A percentile compares a stretch with the other conserved stretches of the same genome.
Evolutionary conservation across 306 rosid species (phyloP).

Genomic region (Corylus heterophylla): DNA sequence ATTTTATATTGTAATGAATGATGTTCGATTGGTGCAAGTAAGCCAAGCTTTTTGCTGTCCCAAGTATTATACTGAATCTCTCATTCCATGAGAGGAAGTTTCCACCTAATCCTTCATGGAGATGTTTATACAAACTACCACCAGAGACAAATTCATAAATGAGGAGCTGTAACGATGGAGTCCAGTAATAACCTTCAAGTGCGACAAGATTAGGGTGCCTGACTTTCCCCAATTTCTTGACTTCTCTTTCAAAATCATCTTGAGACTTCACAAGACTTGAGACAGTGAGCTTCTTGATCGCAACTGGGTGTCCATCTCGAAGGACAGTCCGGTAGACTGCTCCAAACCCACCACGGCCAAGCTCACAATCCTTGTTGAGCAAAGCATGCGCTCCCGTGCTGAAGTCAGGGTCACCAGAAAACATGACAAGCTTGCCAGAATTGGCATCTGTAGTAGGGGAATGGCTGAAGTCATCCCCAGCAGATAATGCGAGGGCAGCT

Average conservation of each 20-base stretch:
- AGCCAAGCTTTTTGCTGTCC: conserved; percentile 90
- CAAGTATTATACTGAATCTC: conserved; percentile 84
- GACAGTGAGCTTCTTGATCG: conserved; percentile 97
- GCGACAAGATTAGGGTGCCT: conserved; percentile 85
- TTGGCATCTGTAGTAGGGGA: conserved; percentile 92
- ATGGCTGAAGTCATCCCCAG: conserved; percentile 81
- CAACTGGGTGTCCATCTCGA: conserved; percentile 86
- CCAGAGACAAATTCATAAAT: conserved; percentile 79
- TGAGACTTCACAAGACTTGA: conserved; percentile 97
- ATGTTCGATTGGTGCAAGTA: conserved; percentile 81
- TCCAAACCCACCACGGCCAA: conserved; percentile 98
- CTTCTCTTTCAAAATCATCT: conserved; percentile 94
- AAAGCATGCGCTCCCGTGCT: conserved; percentile 95
- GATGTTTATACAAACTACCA: conserved; percentile 90
- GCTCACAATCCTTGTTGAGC: conserved; percentile 98
- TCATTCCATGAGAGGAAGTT: conserved; percentile 91
- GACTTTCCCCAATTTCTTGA: conserved; percentile 86
- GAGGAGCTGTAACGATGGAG: conserved; percentile 94
- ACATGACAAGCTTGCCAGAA: conserved; percentile 99
- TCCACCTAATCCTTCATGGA: conserved; percentile 83
- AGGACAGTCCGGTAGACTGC: conserved; percentile 89
- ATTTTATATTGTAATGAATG: conserved; percentile 92
- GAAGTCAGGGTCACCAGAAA: conserved; percentile 96
- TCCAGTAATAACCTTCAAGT: conserved; percentile 99
- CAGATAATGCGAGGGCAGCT: conserved; percentile 71